Base-by-base conservation (phyloP, 2,329 filamentous ascomycete species). In the Cryphonectria carpinicola region DNA sequence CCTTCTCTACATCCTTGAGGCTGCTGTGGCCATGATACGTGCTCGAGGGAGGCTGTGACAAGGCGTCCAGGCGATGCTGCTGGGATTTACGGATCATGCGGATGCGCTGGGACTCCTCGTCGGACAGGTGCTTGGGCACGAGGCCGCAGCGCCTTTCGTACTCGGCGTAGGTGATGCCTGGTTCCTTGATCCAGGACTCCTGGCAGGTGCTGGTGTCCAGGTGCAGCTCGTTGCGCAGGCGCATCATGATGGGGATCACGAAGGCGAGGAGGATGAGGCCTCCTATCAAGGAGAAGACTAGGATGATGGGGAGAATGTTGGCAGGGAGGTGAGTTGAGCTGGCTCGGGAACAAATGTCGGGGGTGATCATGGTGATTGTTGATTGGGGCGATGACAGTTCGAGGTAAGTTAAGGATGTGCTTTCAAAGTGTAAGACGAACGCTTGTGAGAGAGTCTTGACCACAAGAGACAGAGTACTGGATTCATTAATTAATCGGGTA, bases 41-140 rank as follows among this genome's bases (percentile, higher is more conserved):
- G 14, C 52, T 65, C 1, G 71, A 68, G 28, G 67, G 68, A 25
- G 71, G 41, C 1, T 66, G 66, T 5, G 35, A n/a, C 3, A 65
- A 43, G 14, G 49, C n/a, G 4, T 11, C n/a, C 25, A 46, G 28
- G n/a, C 73, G 72, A 67, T 72, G 74, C 67, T 75, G 73, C 6
- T 74, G 72, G 8, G 74, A 74, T 65, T 76, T 76, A 19, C 71
- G 68, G 39, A 76, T 74, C 25, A 76, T 74, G 52, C 61, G 69
- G 61, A 64, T 69, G 14, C 75, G 74, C 67, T 74, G 73, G n/a
- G 73, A 25, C 39, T 76, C 74, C 28, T 74, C 74, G 39, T 75
- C 75, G 37, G 74, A 65, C 7, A 76, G 32, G 41, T 11, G 14
- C 3, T 43, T 14, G 41, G 41, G 3, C 13, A 43, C 41, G 41